These are phyloP conservation scores for Avicennia marina DNA, from an alignment of 257 asterid genomes.

Conservation along the genomic window DNA sequence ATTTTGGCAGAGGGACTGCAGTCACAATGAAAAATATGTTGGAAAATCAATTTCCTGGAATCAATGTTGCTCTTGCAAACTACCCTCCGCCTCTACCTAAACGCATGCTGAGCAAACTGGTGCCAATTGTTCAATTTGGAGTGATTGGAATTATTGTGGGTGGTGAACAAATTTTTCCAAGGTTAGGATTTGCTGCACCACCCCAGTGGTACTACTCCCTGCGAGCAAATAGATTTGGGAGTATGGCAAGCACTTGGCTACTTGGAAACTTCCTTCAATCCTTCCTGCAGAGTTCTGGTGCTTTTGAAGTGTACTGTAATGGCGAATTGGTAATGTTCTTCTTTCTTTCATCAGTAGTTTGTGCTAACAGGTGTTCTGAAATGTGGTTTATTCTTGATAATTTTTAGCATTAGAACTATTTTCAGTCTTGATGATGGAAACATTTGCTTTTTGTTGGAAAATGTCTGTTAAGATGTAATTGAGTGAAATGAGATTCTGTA, in stretches of 20 bases:
- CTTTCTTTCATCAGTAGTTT: constrained; percentile 8
- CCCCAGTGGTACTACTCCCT: constrained; percentile 62
- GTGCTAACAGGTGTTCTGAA: too few species aligned
- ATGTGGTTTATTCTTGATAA: too few species aligned
- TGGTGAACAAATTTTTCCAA: constrained; percentile 76
- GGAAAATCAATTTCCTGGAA: constrained; percentile 83
- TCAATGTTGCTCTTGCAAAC: constrained; percentile 76
- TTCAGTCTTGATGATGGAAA: too few species aligned
- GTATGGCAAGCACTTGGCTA: constrained; percentile 70
- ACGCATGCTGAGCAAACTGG: constrained; percentile 78
- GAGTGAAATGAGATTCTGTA: too few species aligned
- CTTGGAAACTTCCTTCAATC: constrained; percentile 65
- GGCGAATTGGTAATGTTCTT: constrained; percentile 63
- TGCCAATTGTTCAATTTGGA: constrained; percentile 79
- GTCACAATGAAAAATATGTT: constrained; percentile 92
- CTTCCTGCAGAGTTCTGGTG: constrained; percentile 65
- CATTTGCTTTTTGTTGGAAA: too few species aligned
- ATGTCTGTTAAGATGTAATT: too few species aligned
- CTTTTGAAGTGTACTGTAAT: constrained; percentile 64
- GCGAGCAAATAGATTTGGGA: constrained; percentile 66
- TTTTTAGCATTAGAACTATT: too few species aligned
- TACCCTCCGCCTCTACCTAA: constrained; percentile 91
- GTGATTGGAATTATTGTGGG: constrained; percentile 67
- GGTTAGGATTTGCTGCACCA: constrained; percentile 55
- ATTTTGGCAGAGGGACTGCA: constrained; percentile 77